Evolutionary conservation across 208 protist genomes (phyloP), one percentile per base, ranked within the genome.

Genomic region (Leishmania guyanensis): DNA sequence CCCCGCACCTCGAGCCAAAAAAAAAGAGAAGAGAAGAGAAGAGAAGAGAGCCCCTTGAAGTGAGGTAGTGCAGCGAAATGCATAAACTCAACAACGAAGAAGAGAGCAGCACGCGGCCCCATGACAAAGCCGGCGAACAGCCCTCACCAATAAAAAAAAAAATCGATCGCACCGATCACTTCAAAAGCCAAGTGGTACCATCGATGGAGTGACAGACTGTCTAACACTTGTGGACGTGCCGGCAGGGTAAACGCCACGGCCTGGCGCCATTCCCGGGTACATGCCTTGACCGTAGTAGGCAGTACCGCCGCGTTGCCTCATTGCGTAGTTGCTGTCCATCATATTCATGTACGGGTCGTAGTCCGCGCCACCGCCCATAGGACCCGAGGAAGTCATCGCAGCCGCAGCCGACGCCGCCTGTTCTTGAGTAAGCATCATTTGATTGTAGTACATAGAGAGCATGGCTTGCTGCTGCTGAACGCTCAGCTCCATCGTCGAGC

Each of bases 381-480:
- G 54, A 33, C 71, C 14, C 33, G 51, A 9, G 36, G 48, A 12
- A 69, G 20, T 26, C 33, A 36, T 17, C 71, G 43, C 46, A 4
- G 1, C 62, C 50, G 26, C 64, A 46, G 70, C 53, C 36, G 69
- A n/a, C 14, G 50, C 50, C 74, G 74, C 75, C 71, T 91, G 80
- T 58, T 88, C 68, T 33, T 87, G 86, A 9, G 86, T 69, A 48
- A 93, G 70, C 48, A 92, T 5, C 70, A 90, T 89, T 74, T 97
- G 94, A 26, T 91, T 86, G 75, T 89, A 94, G 82, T 95, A 94
- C 78, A 96, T 84, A 29, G 73, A 78, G 66, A 91, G 85, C 74
- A 95, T 81, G 12, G 91, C 87, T 20, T 84, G 77, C 75, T 92
- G 87, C 82, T 97, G 94, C 64, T 87, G 86, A 62, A 76, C 3